These are phyloP conservation scores for Novymonas esmeraldas DNA, from an alignment of 208 protist species.

Conservation along the genomic window DNA sequence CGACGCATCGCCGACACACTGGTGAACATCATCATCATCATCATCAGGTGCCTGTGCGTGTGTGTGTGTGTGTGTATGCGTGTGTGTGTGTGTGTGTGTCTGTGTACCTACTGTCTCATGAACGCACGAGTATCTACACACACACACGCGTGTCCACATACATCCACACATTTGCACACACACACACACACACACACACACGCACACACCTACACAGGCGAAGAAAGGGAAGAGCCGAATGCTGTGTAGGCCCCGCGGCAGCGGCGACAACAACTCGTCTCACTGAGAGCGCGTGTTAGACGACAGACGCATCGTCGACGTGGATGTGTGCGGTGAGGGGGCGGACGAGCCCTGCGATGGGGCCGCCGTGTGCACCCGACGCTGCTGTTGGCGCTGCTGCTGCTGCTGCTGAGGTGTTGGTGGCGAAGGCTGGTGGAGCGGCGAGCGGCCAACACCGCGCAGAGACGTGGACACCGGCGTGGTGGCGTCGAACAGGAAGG, in stretches of 20 bases:
- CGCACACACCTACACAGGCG: background rate
- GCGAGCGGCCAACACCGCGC: background rate
- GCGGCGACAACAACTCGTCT: background rate
- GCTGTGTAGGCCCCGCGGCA: background rate
- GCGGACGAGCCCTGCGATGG: background rate
- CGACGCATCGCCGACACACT: too few species aligned
- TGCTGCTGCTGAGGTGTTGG: background rate
- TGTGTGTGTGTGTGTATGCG: background rate
- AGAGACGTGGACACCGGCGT: constrained; percentile 22
- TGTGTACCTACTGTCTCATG: background rate
- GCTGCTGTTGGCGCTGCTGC: constrained; percentile 1
- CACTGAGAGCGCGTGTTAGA: background rate
- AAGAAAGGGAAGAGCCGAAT: background rate
- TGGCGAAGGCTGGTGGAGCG: background rate
- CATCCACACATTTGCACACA: background rate
- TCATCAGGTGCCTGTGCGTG: too few species aligned
- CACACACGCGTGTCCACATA: background rate
- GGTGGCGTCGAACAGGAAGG: constrained; percentile 22
- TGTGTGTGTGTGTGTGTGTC: background rate
- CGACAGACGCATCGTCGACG: background rate
- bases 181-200: background rate
- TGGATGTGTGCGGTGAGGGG: background rate
- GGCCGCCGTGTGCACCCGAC: too few species aligned
- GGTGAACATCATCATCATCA: too few species aligned
- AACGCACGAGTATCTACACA: background rate